Conservation (phyloP, 1,284 basidiomycete genomes). For the Neotropicomus parvogracilis region DNA sequence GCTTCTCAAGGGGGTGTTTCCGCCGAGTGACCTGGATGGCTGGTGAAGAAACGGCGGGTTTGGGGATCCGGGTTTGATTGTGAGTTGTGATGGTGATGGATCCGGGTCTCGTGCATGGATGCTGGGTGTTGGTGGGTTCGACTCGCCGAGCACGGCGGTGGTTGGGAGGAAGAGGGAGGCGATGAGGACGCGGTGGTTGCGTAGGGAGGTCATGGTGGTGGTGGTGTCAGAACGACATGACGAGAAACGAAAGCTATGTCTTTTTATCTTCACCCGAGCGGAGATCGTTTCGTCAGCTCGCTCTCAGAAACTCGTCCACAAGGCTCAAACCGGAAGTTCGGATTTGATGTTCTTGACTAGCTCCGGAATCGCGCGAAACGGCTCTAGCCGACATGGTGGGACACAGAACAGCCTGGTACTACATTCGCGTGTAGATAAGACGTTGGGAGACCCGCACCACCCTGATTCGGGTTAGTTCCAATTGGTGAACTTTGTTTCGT, state of each 20-base stretch:
- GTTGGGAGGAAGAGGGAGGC: constrained; percentile 76
- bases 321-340: constrained; percentile 12
- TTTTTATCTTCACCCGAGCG: constrained; percentile 10
- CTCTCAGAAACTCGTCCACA: constrained; percentile 2
- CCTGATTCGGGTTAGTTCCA: no score
- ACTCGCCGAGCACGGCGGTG: constrained; percentile 60
- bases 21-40: constrained; percentile 18
- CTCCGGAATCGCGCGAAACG: constrained; percentile 22
- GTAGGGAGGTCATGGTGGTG: constrained; percentile 53
- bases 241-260: no score
- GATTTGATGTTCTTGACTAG: no score
- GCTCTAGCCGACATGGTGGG: constrained; percentile 4
- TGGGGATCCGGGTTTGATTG: neutral
- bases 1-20: constrained; percentile 47
- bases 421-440: no score
- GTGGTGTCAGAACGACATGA: neutral
- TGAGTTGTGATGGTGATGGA: neutral
- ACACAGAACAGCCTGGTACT: no score
- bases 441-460: no score
- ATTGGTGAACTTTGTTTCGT: no score
- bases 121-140: constrained; percentile 46
- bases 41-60: constrained; percentile 18
- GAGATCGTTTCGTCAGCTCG: neutral
- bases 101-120: constrained; percentile 14
- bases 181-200: constrained; percentile 69